Evolutionary conservation across 139 green algal species (phyloP).

Genomic region (Pleodorina starrii): DNA sequence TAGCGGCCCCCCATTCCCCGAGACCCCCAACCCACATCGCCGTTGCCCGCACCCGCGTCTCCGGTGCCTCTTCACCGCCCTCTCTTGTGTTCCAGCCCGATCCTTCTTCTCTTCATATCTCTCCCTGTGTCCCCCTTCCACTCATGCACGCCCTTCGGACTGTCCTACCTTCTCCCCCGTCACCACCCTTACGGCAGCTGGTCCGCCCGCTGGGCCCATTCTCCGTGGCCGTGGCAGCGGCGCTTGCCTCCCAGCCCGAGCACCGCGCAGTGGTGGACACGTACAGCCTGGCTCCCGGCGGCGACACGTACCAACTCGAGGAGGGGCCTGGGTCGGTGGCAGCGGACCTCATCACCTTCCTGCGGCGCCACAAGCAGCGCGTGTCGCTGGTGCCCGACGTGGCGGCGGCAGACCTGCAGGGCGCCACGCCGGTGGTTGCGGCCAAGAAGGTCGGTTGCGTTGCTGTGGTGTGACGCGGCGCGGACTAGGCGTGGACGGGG

Average conservation of each 20-base stretch:
- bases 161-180: too few relatives aligned
- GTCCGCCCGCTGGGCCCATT: constrained; percentile 62
- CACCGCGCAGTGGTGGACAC: constrained; percentile 81
- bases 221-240: constrained; percentile 67
- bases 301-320: constrained; percentile 35
- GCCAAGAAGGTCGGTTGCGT: constrained; percentile 26
- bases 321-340: constrained; percentile 41
- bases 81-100: too few relatives aligned
- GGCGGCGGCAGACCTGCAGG: constrained; percentile 1
- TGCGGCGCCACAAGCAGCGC: neutral
- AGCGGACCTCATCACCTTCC: constrained; percentile 59
- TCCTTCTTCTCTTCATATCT: too few relatives aligned
- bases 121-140: too few relatives aligned
- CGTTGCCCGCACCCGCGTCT: too few relatives aligned
- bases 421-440: constrained; percentile 20
- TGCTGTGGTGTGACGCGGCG: too few relatives aligned
- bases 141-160: too few relatives aligned
- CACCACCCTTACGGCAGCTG: too few relatives aligned
- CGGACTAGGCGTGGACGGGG: too few relatives aligned
- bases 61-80: too few relatives aligned
- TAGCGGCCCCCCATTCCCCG: too few relatives aligned
- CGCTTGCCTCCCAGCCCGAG: constrained; percentile 51
- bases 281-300: constrained; percentile 62
- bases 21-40: too few relatives aligned
- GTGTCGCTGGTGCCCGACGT: constrained; percentile 69